phyloP scores from a whole-genome alignment of 108 stramenopile species.

The Craspedostauros australis region DNA sequence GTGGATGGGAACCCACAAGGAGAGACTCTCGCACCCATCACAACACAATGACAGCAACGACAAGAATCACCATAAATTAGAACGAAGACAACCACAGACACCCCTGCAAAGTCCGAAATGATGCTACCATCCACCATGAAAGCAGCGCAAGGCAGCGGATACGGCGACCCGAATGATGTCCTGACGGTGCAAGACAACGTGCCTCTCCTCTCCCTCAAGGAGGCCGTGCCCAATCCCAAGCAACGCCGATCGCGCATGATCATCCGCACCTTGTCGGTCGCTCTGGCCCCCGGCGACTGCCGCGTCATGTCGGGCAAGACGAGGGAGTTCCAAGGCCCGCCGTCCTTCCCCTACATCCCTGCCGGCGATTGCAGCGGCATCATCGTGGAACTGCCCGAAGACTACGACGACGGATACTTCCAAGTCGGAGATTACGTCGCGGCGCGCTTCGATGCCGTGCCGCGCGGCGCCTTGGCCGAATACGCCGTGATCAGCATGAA shows the following conservation, averaged over 20 bases:
- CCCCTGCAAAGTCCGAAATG: too few relatives aligned
- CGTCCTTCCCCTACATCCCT: conserved; percentile 57
- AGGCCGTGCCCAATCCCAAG: not conserved
- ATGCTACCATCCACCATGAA: conserved; percentile 35
- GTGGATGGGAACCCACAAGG: too few relatives aligned
- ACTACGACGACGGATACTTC: conserved; percentile 18
- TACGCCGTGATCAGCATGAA: conserved; percentile 35
- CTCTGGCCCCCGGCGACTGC: conserved; percentile 55
- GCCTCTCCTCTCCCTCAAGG: conserved; percentile 15
- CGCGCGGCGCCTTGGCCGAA: conserved; percentile 52
- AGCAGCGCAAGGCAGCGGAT: conserved; percentile 48
- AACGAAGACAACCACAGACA: too few relatives aligned
- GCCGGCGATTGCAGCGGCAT: conserved; percentile 60
- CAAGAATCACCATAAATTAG: too few relatives aligned
- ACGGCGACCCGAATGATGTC: conserved; percentile 47
- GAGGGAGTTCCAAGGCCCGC: conserved; percentile 58
- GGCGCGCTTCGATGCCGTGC: conserved; percentile 40
- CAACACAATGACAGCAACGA: too few relatives aligned
- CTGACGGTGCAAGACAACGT: conserved; percentile 44
- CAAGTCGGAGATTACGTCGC: conserved; percentile 51
- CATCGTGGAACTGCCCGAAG: conserved; percentile 37
- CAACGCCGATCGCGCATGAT: conserved; percentile 33
- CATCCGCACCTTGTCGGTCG: conserved; percentile 38
- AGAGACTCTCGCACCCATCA: too few relatives aligned
- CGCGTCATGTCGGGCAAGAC: conserved; percentile 51